These are phyloP conservation scores for Apophysomyces variabilis DNA, from an alignment of 371 early-diverging fungal genomes.

Conservation along the genomic window DNA sequence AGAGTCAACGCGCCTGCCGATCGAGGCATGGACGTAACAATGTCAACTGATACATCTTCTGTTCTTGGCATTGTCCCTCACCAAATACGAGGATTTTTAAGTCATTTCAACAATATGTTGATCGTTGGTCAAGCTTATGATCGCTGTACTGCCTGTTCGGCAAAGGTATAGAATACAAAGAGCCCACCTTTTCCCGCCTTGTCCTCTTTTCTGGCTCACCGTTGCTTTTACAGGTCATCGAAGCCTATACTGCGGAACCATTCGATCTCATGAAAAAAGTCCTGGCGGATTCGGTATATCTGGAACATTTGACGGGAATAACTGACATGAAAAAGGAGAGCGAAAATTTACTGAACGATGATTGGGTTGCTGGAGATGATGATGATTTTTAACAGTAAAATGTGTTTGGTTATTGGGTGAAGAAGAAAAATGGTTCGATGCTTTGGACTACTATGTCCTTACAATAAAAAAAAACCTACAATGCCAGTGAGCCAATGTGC, in stretches of 20 bases:
- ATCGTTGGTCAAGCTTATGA: slow-evolving; percentile 90
- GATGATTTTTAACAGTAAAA: slow-evolving; percentile 32
- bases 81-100: slow-evolving; percentile 92
- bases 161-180: slow-evolving; percentile 36
- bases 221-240: slow-evolving; percentile 46
- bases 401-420: no score
- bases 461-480: no score
- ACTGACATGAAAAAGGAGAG: slow-evolving; percentile 74
- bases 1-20: slow-evolving; percentile 47
- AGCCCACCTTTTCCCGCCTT: no score
- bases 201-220: no score
- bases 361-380: slow-evolving; percentile 65
- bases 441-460: no score
- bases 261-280: slow-evolving; percentile 75
- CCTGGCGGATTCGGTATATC: slow-evolving; percentile 70
- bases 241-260: slow-evolving; percentile 66
- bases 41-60: slow-evolving; percentile 19
- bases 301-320: slow-evolving; percentile 88
- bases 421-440: background rate
- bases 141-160: slow-evolving; percentile 92
- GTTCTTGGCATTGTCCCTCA: slow-evolving; percentile 84
- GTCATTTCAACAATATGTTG: slow-evolving; percentile 79
- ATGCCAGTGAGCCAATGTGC: no score
- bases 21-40: slow-evolving; percentile 16
- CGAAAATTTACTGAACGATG: slow-evolving; percentile 58